Evolutionary conservation across 495 filamentous ascomycete species (phyloP).

Genomic region (Aspergillus ostianus): DNA sequence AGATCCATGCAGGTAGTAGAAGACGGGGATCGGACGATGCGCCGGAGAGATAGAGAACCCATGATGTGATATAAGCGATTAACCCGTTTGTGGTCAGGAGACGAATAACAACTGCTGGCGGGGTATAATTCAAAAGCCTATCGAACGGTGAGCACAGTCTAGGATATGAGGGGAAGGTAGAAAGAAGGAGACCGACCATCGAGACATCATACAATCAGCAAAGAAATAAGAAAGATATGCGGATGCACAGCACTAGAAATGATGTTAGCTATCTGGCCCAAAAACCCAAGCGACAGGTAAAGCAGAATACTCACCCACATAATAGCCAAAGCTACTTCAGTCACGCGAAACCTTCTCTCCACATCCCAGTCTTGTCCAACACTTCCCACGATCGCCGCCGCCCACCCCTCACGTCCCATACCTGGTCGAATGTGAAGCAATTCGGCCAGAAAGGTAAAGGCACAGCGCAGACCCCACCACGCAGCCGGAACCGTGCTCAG

Average conservation of each 20-base stretch:
- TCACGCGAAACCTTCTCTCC: constrained; percentile 61
- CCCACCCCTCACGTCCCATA: constrained; percentile 46
- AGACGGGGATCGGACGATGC: constrained; percentile 73
- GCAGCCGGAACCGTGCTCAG: constrained; percentile 57
- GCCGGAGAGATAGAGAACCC: constrained; percentile 72
- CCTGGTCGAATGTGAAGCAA: constrained; percentile 48
- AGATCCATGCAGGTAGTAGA: constrained; percentile 82
- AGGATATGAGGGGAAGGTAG: neutral
- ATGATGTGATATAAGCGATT: constrained; percentile 79
- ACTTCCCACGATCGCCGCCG: constrained; percentile 45
- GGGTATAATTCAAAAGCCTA: constrained; percentile 86
- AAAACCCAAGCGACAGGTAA: no score
- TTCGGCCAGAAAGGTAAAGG: constrained; percentile 58
- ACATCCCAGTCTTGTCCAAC: constrained; percentile 51
- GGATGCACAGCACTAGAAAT: constrained; percentile 70
- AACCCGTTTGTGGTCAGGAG: constrained; percentile 75
- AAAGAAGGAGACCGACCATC: constrained; percentile 58
- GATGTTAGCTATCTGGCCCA: neutral
- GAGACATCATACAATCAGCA: constrained; percentile 88
- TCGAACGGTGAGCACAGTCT: neutral
- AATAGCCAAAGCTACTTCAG: constrained; percentile 75
- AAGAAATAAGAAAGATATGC: constrained; percentile 88
- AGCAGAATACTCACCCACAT: constrained; percentile 66
- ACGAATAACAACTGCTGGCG: constrained; percentile 78
- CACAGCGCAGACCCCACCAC: constrained; percentile 63